phyloP scores from a whole-genome alignment of 164 flowering plant genomes.

The Akebia trifoliata region DNA sequence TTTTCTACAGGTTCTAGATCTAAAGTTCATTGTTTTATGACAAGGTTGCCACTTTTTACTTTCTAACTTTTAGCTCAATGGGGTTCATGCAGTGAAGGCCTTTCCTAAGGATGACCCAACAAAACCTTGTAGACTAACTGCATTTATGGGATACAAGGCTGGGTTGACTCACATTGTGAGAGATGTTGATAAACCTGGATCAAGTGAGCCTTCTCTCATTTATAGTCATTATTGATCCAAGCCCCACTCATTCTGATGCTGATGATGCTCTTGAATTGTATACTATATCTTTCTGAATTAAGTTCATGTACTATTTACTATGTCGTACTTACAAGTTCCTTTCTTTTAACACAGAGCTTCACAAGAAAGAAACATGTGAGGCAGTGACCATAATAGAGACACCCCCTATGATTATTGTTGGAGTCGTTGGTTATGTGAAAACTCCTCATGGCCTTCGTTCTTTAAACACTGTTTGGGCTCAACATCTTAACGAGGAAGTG shows the following conservation, averaged over 20 bases:
- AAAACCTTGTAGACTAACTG: slow-evolving; percentile 58
- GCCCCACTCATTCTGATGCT: too few species aligned
- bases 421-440: slow-evolving; percentile 60
- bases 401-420: slow-evolving; percentile 67
- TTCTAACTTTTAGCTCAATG: not conserved
- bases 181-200: slow-evolving; percentile 71
- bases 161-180: slow-evolving; percentile 79
- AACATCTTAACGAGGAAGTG: slow-evolving; percentile 71
- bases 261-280: too few species aligned
- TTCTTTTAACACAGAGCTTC: slow-evolving; percentile 39
- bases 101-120: slow-evolving; percentile 65
- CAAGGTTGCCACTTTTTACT: not conserved
- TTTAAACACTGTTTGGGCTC: slow-evolving; percentile 63
- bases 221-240: not conserved
- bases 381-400: slow-evolving; percentile 67
- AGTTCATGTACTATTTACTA: not conserved
- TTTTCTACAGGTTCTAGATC: not conserved
- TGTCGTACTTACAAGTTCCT: not conserved
- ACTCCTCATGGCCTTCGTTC: slow-evolving; percentile 64
- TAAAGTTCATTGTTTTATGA: not conserved
- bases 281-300: too few species aligned
- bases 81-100: slow-evolving; percentile 55
- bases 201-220: slow-evolving; percentile 37
- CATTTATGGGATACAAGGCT: slow-evolving; percentile 69
- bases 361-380: slow-evolving; percentile 77